Base-by-base conservation (phyloP, 148 eudicot species). In the Rhododendron ovatum region DNA sequence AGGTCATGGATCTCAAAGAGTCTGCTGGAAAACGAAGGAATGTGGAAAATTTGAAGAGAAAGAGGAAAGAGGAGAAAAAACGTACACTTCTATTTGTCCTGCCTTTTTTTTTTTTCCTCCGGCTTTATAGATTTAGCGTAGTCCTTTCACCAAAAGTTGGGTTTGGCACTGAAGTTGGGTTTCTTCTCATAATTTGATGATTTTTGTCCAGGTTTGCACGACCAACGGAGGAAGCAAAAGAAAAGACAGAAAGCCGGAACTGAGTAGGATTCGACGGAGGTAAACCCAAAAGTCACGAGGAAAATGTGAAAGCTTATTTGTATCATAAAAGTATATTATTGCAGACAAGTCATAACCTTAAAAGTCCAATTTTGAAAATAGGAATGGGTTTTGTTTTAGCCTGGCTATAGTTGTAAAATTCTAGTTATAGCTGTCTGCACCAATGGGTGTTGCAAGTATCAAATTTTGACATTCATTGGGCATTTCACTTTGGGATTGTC, bases 11-110 rank as follows among this genome's bases (percentile, higher is more conserved):
- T 90, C 87, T 93, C 80, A 94, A 91, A 85, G 89, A 77, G 86
- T 89, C 87, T n/a, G 94, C 95, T 28, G 98, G 90, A 82, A 94
- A 91, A 86, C 91, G 92, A 33, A 91, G 88, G 87, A 91, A 88
- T 85, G 87, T 88, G 86, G 94, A 94, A 30, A 87, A 90, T 88
- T 87, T 94, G 45, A 90, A 92, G 88, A 92, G 90, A 86, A 96
- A 95, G 88, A 91, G 95, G 88, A 95, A 91, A 89, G 96, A 94
- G 69, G 91, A 91, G 73, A 96, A 96, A 89, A 96, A 91, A 91
- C 97, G 99, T 96, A 91, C 6, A 18, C 61, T 50, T 28, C 24
- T 50, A 33, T 28, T 53, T 43, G 39, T 63, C 17, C 63, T 50
- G 11, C 45, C 43, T 51, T 63, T 51, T 13, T 15, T 22, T 15